Evolutionary conservation across 2,329 filamentous ascomycete genomes (phyloP), one percentile per base, ranked within the genome.

Genomic region (Trichoderma atrobrunneum): DNA sequence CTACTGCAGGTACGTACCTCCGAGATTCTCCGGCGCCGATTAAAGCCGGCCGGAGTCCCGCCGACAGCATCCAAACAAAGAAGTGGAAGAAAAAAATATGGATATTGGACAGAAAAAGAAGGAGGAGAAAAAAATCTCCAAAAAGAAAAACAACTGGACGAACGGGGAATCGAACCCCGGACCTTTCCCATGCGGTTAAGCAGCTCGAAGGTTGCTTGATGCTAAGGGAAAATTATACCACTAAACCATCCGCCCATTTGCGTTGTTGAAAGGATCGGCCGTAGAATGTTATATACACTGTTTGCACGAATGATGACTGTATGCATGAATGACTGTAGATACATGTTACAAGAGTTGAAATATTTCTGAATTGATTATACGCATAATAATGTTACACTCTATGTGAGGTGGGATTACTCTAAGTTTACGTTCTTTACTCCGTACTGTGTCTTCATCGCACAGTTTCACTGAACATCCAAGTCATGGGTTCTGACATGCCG

Each of bases 81-180:
- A 24, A 18, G 18, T 11, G 54, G 32, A 32, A 51, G 12, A 57
- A 67, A 43, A 32, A 63, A 56, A 32, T 43, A 43, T 28, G 26
- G n/a, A 36, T 8, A 61, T 21, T 12, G 18, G 12, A 61, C 24
- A 34, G 12, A 32, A 56, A 34, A 10, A 32, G 18, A 2, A 57
- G 32, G 21, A n/a, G 5, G 10, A 34, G 10, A 34, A 18, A 62
- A 39, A 26, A 64, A 26, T 43, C 2, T 28, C 16, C 21, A 48
- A 32, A 57, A 48, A 64, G 12, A 69, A 26, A 56, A 48, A 59
- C 48, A 64, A 39, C n/a, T 73, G 72, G 72, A 73, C 72, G 70
- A 72, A 73, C 72, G 66, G 72, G 72, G 72, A 73, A 73, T 73
- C 70, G 72, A 73, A 73, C 72, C 72, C 72, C 66, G 72, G 72